phyloP scores from a whole-genome alignment of 805 yeast species.

The Candida taoyuanica region DNA sequence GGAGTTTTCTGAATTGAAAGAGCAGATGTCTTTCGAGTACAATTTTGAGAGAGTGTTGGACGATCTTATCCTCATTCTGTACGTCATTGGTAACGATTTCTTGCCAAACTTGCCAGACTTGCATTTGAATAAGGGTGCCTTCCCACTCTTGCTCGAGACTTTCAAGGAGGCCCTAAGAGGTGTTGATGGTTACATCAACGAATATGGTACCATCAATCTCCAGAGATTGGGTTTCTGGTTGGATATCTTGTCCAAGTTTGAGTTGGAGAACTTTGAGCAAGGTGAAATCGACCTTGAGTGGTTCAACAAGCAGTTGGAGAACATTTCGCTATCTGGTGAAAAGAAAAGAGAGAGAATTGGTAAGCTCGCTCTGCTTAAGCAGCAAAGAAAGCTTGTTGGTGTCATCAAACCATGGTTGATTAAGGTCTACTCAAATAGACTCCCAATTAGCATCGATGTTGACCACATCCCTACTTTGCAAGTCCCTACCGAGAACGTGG shows the following conservation, averaged over 20 bases:
- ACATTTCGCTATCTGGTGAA: slow-evolving; percentile 69
- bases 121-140: slow-evolving; percentile 91
- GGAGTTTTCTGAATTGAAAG: slow-evolving; percentile 73
- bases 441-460: slow-evolving; percentile 26
- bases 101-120: slow-evolving; percentile 93
- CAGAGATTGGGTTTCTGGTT: slow-evolving; percentile 71
- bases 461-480: slow-evolving; percentile 38
- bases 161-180: slow-evolving; percentile 75
- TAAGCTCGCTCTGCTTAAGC: slow-evolving; percentile 57
- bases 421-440: slow-evolving; percentile 29
- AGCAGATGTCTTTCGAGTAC: slow-evolving; percentile 57
- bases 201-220: slow-evolving; percentile 76
- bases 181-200: slow-evolving; percentile 80
- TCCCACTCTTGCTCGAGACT: slow-evolving; percentile 85
- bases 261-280: slow-evolving; percentile 79
- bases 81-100: slow-evolving; percentile 97
- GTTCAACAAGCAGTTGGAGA: slow-evolving; percentile 83
- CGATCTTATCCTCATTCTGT: slow-evolving; percentile 87
- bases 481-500: slow-evolving; percentile 39
- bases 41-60: slow-evolving; percentile 87
- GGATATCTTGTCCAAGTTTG: slow-evolving; percentile 70
- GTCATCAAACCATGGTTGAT: slow-evolving; percentile 44
- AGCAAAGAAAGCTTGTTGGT: slow-evolving; percentile 72
- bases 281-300: slow-evolving; percentile 82
- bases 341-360: slow-evolving; percentile 63